phyloP scores from a whole-genome alignment of 2,329 filamentous ascomycete species.

The Bipolaris oryzae region DNA sequence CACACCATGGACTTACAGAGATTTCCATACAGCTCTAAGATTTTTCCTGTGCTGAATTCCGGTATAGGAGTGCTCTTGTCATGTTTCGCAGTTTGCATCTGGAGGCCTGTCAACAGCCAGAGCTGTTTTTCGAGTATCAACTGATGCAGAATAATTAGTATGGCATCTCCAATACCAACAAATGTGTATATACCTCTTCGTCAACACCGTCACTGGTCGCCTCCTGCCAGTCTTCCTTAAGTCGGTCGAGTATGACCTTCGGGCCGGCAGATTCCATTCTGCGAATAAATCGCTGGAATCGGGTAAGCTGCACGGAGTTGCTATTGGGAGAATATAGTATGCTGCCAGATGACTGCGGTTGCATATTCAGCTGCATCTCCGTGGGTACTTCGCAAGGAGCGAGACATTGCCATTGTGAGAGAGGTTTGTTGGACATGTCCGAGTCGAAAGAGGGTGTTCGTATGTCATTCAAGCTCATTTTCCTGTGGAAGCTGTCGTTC shows the following conservation, averaged over 20 bases:
- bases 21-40: constrained; percentile 49
- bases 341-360: constrained; percentile 18
- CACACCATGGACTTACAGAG: constrained; percentile 42
- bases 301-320: constrained; percentile 36
- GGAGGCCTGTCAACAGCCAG: constrained; percentile 67
- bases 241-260: constrained; percentile 59
- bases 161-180: no score
- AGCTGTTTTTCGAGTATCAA: constrained; percentile 62
- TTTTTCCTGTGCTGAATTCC: constrained; percentile 40
- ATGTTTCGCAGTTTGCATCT: constrained; percentile 42
- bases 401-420: constrained; percentile 44
- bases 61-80: constrained; percentile 30
- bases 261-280: constrained; percentile 62
- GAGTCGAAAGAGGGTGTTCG: constrained; percentile 17
- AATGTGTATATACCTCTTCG: constrained; percentile 46
- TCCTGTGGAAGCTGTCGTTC: constrained; percentile 19
- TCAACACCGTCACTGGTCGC: constrained; percentile 53
- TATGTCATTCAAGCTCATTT: constrained; percentile 2
- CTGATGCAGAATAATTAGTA: constrained; percentile 12
- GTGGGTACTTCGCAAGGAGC: constrained; percentile 28
- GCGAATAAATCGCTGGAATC: constrained; percentile 61
- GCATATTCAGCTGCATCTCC: constrained; percentile 23
- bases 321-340: constrained; percentile 27
- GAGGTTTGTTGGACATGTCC: constrained; percentile 34
- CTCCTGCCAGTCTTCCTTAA: constrained; percentile 56